These are phyloP conservation scores for Podospora fimiseda DNA, from an alignment of 495 filamentous ascomycete species.

Conservation along the genomic window DNA sequence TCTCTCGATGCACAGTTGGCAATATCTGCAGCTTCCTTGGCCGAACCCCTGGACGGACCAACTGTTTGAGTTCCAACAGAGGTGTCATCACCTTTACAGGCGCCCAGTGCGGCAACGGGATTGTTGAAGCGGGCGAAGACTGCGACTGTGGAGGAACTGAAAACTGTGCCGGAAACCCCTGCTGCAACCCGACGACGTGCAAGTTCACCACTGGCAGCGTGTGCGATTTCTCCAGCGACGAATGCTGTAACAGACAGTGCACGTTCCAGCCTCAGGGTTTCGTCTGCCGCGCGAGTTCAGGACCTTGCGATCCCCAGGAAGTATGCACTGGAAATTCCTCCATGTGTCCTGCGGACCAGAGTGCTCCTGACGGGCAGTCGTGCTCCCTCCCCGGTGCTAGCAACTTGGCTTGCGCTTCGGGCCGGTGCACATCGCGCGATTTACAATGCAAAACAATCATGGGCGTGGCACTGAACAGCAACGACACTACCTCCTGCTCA, in stretches of 20 bases:
- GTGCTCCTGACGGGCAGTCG: constrained; percentile 57
- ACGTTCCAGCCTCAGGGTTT: constrained; percentile 59
- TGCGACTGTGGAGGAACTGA: constrained; percentile 85
- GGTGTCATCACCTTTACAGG: constrained; percentile 80
- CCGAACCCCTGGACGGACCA: constrained; percentile 67
- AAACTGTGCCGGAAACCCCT: constrained; percentile 65
- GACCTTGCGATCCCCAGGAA: constrained; percentile 79
- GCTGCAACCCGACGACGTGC: constrained; percentile 85
- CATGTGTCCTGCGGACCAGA: constrained; percentile 66
- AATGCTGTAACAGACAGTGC: constrained; percentile 73
- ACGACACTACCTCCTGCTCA: constrained; percentile 79
- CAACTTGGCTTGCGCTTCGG: constrained; percentile 72
- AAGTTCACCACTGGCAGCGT: constrained; percentile 70
- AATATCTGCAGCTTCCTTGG: constrained; percentile 92
- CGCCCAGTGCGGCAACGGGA: constrained; percentile 90
- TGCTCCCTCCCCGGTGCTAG: constrained; percentile 54
- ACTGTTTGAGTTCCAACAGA: constrained; percentile 75
- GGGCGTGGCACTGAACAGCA: constrained; percentile 66
- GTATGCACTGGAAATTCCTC: constrained; percentile 67
- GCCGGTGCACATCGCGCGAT: constrained; percentile 90
- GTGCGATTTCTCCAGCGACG: constrained; percentile 87
- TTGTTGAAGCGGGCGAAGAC: constrained; percentile 89
- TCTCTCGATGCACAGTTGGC: constrained; percentile 83
- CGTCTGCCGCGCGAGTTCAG: constrained; percentile 72
- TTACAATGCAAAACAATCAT: constrained; percentile 84